phyloP scores from a whole-genome alignment of 257 asterid species.

The Mitragyna speciosa region DNA sequence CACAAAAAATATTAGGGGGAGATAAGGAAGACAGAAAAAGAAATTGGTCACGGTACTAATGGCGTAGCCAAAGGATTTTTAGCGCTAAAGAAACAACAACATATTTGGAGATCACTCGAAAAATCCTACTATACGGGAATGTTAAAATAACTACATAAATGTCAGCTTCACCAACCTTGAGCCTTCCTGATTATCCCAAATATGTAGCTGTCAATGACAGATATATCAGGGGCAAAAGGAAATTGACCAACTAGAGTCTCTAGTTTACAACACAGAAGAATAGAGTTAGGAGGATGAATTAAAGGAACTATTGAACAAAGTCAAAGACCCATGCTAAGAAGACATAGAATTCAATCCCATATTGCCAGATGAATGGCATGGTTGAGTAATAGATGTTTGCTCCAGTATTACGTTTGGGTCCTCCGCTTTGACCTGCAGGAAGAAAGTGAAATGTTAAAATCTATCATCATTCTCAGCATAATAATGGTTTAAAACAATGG shows the following conservation, averaged over 20 bases:
- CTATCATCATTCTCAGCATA: not conserved
- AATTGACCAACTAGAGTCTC: not conserved
- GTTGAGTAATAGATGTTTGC: not conserved
- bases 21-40: too few relatives aligned
- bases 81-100: too few relatives aligned
- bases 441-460: not conserved
- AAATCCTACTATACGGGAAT: too few relatives aligned
- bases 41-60: too few relatives aligned
- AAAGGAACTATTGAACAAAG: too few relatives aligned
- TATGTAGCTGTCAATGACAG: not conserved
- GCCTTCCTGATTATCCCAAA: not conserved
- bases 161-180: not conserved
- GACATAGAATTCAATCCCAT: not conserved
- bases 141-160: too few relatives aligned
- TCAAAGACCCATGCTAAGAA: too few relatives aligned
- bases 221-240: not conserved
- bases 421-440: conserved; percentile 6
- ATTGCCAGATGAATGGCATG: not conserved
- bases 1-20: too few relatives aligned
- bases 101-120: too few relatives aligned
- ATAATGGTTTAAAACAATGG: not conserved
- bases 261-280: not conserved
- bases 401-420: not conserved
- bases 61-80: too few relatives aligned
- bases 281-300: too few relatives aligned